These are phyloP conservation scores for Phytomonas francai DNA, from an alignment of 208 protist genomes.

Conservation along the genomic window DNA sequence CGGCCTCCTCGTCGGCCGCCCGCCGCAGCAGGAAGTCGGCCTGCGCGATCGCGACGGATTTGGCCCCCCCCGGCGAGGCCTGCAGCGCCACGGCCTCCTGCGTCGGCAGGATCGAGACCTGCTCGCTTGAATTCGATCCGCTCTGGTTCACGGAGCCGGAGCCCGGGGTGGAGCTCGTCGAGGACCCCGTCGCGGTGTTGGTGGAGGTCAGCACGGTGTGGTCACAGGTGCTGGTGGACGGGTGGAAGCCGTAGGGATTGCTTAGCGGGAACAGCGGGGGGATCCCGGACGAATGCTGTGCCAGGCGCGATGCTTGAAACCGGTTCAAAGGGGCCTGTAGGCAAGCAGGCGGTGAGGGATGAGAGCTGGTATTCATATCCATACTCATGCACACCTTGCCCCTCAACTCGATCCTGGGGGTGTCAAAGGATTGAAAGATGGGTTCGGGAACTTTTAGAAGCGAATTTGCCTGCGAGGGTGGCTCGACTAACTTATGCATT, in stretches of 20 bases:
- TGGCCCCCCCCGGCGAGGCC: conserved; percentile 16
- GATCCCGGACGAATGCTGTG: not conserved
- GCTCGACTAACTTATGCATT: not conserved
- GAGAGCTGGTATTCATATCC: not conserved
- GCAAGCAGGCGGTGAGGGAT: not conserved
- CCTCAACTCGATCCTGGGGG: not conserved
- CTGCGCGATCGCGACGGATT: not conserved
- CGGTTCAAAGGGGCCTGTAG: not conserved
- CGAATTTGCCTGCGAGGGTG: not conserved
- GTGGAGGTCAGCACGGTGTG: conserved; percentile 6
- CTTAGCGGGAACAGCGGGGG: not conserved
- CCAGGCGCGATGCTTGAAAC: not conserved
- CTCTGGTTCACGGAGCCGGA: conserved; percentile 10
- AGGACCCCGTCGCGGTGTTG: conserved; percentile 14
- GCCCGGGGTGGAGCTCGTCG: conserved; percentile 15
- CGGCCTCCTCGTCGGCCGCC: not conserved
- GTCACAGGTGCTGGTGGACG: not conserved
- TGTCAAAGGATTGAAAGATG: not conserved
- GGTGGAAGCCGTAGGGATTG: not conserved
- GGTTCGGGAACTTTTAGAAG: not conserved
- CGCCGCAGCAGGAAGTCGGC: not conserved
- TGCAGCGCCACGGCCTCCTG: conserved; percentile 10
- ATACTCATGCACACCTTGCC: not conserved
- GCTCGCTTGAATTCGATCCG: not conserved
- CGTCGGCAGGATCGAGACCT: conserved; percentile 6